phyloP scores from a whole-genome alignment of 1,284 basidiomycete species.

The Puccinia horiana region DNA sequence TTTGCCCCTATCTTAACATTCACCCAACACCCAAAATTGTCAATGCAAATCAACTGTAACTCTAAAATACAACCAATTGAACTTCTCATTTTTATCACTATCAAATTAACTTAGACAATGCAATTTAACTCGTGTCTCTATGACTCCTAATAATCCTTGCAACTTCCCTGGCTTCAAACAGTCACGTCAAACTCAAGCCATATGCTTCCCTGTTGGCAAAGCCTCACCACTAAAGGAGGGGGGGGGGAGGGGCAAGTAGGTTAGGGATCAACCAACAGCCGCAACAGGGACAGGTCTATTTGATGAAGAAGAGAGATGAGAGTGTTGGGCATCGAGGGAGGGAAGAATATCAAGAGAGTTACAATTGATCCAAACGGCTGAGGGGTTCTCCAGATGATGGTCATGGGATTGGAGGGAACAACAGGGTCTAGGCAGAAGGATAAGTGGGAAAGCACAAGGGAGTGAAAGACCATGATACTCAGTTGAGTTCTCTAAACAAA shows the following conservation, averaged over 20 bases:
- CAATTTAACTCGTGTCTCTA: too few relatives aligned
- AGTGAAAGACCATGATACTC: conserved; percentile 40
- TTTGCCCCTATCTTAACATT: too few relatives aligned
- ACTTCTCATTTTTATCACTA: too few relatives aligned
- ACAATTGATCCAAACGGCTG: conserved; percentile 4
- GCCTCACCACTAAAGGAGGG: too few relatives aligned
- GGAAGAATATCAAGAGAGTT: background rate
- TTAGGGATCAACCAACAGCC: background rate
- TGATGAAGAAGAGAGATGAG: background rate
- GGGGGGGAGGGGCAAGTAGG: background rate
- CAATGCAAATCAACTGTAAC: too few relatives aligned
- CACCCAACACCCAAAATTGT: too few relatives aligned
- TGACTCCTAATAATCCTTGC: too few relatives aligned
- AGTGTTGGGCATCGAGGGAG: background rate
- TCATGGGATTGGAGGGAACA: conserved; percentile 15
- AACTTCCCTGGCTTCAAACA: too few relatives aligned
- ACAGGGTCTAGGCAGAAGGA: conserved; percentile 32
- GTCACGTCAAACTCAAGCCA: too few relatives aligned
- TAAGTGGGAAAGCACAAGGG: conserved; percentile 44
- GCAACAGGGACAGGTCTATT: background rate
- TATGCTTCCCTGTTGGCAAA: too few relatives aligned
- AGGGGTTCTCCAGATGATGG: conserved; percentile 15
- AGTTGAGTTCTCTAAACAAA: conserved; percentile 36
- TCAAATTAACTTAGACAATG: too few relatives aligned
- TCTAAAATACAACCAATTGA: too few relatives aligned